A percentile compares a stretch with the other conserved stretches of the same genome.
phyloP scores from a whole-genome alignment of 352 stramenopile species.

The Phytophthora boehmeriae region DNA sequence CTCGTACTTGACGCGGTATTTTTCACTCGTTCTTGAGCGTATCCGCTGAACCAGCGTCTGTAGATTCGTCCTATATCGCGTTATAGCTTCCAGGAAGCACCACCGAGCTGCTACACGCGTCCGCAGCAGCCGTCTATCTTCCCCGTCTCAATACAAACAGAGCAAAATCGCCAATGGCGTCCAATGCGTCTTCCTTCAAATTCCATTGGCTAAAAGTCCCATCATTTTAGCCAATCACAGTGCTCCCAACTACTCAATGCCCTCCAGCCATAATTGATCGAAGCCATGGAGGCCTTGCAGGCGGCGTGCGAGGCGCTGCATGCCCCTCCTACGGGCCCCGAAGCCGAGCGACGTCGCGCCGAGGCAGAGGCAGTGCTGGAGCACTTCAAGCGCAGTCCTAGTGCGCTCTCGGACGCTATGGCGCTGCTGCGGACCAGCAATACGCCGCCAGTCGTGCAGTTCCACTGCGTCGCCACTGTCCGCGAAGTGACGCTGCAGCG shows the following conservation, averaged over 20 bases:
- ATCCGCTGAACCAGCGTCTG: too few species aligned
- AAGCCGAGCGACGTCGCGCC: slow-evolving; percentile 54
- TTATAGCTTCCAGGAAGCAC: background rate
- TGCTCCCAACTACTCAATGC: background rate
- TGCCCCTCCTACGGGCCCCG: slow-evolving; percentile 53
- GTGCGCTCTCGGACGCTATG: slow-evolving; percentile 66
- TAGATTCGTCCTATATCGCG: too few species aligned
- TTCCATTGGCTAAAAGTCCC: slow-evolving; percentile 1
- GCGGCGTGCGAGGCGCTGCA: slow-evolving; percentile 75
- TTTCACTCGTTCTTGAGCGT: background rate
- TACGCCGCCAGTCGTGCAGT: slow-evolving; percentile 66
- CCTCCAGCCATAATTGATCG: slow-evolving; percentile 5
- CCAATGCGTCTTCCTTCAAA: background rate
- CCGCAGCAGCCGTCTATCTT: background rate
- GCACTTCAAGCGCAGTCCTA: slow-evolving; percentile 84
- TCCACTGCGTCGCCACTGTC: slow-evolving; percentile 81
- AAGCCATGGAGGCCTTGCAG: slow-evolving; percentile 64
- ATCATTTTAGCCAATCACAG: background rate
- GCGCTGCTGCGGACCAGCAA: slow-evolving; percentile 41
- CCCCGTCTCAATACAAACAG: background rate
- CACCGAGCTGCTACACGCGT: background rate
- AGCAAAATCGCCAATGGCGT: background rate
- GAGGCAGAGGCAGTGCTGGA: slow-evolving; percentile 72
- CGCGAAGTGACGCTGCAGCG: slow-evolving; percentile 77
- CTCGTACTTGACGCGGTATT: background rate